Conservation (phyloP, 208 protist genomes). For the Polymyxa betae region DNA sequence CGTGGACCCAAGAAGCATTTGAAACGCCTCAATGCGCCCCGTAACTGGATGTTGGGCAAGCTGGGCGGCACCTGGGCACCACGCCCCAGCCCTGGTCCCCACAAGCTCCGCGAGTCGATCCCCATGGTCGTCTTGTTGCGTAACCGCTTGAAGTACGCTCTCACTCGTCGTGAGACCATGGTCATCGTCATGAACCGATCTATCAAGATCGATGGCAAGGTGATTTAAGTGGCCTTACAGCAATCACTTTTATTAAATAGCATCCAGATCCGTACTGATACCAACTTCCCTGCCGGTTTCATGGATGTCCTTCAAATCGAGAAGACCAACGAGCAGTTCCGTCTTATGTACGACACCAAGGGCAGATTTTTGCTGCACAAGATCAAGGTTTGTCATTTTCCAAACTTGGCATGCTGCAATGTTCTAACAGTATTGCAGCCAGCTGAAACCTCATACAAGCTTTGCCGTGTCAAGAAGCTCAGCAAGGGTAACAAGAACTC, state of each 20-base stretch:
- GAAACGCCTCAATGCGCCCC: constrained; percentile 97
- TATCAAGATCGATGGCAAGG: constrained; percentile 94
- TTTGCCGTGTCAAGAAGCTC: constrained; percentile 89
- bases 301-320: constrained; percentile 96
- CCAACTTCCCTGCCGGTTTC: constrained; percentile 97
- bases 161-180: constrained; percentile 91
- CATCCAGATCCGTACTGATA: constrained; percentile 82
- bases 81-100: constrained; percentile 91
- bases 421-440: constrained; percentile 1
- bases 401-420: constrained; percentile 58
- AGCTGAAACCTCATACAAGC: constrained; percentile 84
- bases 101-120: constrained; percentile 93
- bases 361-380: constrained; percentile 95
- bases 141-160: constrained; percentile 96
- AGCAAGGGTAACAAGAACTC: constrained; percentile 82
- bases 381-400: constrained; percentile 90
- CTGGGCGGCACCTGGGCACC: constrained; percentile 95
- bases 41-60: constrained; percentile 99
- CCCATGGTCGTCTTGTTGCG: constrained; percentile 87
- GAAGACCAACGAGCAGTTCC: constrained; percentile 96
- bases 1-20: constrained; percentile 97
- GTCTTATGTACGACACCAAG: constrained; percentile 98
- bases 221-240: constrained; percentile 56
- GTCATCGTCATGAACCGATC: constrained; percentile 93
- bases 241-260: neutral